Base-by-base conservation (phyloP, 192 early-diverging fungal genomes). In the Spizellomyces sp. region DNA sequence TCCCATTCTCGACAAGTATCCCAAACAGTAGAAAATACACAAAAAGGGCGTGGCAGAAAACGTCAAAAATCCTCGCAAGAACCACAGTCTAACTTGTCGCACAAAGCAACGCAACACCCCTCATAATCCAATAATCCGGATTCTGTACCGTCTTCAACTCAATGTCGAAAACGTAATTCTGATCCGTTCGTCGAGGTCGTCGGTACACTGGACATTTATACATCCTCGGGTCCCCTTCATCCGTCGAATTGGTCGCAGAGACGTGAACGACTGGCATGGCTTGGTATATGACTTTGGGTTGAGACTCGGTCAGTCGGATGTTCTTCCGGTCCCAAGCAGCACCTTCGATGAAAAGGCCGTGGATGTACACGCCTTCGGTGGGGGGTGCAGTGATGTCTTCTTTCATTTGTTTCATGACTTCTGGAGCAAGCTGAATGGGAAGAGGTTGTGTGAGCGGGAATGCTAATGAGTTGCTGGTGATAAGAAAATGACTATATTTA, bases 361-460 rank as follows among this genome's bases (percentile, higher is more conserved):
- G 80, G 57, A 89, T 88, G 70, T 88, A 89, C 8, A 89, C 77
- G 21, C 87, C 87, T 80, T 89, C 87, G 6, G 83, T 48, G 15
- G 87, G 87, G 10, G 79, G 79, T 1, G 80, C 67, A 6, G 85
- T 86, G 21, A 89, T 88, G 62, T 89, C 87, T 74, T 89, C 87
- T 70, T 89, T 89, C 87, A 89, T 88, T 66, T 89, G 87, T 73
- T 89, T 89, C 82, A 88, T 84, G 8, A 89, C 87, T 74, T 89
- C 87, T 14, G 85, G 80, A 8, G 86, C 84, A 8, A 89, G 83
- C 78, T 84, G 58, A 5, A 60, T 12, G 50, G 43, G 44, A 70
- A 14, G 64, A 58, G 17, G 14, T 50, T 75, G 27, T 17, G 54
- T 45, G 55, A 19, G 21, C 17, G 9, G 41, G 4, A 9, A 46